phyloP scores from a whole-genome alignment of 1,139 yeast species.

The Eremothecium coryli region DNA sequence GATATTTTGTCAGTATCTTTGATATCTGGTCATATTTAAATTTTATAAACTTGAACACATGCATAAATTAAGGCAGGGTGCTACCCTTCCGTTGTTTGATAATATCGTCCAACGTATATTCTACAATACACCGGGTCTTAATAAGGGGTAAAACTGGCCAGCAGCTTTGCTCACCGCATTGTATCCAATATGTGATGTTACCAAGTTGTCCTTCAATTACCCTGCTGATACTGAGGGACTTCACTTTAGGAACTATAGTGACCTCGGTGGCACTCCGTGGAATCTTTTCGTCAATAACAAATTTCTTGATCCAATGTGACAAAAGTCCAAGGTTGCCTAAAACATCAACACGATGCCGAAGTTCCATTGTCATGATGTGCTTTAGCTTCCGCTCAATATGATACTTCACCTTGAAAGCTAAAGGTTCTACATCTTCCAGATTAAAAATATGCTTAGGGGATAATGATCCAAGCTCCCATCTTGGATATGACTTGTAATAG shows the following conservation, averaged over 20 bases:
- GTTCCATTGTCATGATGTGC: slow-evolving; percentile 47
- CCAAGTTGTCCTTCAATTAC: slow-evolving; percentile 44
- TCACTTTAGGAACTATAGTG: slow-evolving; percentile 80
- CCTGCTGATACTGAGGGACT: slow-evolving; percentile 65
- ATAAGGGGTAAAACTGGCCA: slow-evolving; percentile 88
- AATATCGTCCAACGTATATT: slow-evolving; percentile 70
- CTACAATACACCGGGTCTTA: slow-evolving; percentile 85
- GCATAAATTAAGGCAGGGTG: no score
- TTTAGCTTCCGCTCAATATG: slow-evolving; percentile 32
- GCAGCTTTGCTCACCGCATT: slow-evolving; percentile 83
- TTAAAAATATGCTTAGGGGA: slow-evolving; percentile 22
- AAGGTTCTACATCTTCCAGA: slow-evolving; percentile 36
- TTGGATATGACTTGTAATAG: slow-evolving; percentile 29
- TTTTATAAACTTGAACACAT: no score
- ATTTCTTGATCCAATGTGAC: slow-evolving; percentile 59
- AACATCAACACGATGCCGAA: slow-evolving; percentile 75
- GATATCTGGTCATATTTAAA: no score
- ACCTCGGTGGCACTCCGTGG: slow-evolving; percentile 73
- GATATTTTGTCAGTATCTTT: no score
- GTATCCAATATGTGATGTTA: slow-evolving; percentile 81
- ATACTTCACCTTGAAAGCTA: slow-evolving; percentile 38
- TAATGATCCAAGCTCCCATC: slow-evolving; percentile 9
- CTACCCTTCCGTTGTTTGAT: slow-evolving; percentile 31
- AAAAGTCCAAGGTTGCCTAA: slow-evolving; percentile 71
- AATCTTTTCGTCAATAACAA: slow-evolving; percentile 79